These are phyloP conservation scores for Prunus mume DNA, from an alignment of 306 rosid species.

Conservation along the genomic window DNA sequence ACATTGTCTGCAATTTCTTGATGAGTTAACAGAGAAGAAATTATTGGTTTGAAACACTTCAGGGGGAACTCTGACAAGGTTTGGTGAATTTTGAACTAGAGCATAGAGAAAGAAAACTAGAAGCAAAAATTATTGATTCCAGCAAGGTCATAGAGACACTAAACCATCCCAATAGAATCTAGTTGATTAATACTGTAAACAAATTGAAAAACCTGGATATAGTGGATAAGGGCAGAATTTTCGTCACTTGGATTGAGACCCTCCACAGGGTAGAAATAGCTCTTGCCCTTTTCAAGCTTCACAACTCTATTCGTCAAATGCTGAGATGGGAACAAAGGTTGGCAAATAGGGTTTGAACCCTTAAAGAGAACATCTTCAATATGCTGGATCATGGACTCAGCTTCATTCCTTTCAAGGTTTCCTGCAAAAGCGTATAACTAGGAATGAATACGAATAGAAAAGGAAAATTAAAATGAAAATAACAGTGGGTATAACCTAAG, in stretches of 20 bases:
- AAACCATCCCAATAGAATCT: not conserved
- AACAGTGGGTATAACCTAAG: constrained; percentile 22
- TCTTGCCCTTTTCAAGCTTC: constrained; percentile 70
- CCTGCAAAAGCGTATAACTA: constrained; percentile 41
- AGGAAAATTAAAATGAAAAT: constrained; percentile 5
- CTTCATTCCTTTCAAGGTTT: constrained; percentile 70
- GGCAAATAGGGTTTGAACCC: constrained; percentile 56
- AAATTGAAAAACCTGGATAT: constrained; percentile 62
- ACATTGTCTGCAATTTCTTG: not conserved
- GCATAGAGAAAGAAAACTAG: not conserved
- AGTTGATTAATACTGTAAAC: not conserved
- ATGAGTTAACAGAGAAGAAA: not conserved
- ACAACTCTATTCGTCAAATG: constrained; percentile 70
- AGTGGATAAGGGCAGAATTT: constrained; percentile 85
- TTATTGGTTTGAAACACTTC: not conserved
- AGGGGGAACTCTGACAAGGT: not conserved
- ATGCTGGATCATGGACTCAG: constrained; percentile 61
- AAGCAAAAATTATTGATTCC: not conserved
- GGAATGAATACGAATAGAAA: not conserved
- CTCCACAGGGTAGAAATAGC: constrained; percentile 66
- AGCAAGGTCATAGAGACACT: not conserved
- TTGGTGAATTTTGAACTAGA: not conserved
- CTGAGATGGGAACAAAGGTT: constrained; percentile 76
- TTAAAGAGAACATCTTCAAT: constrained; percentile 66
- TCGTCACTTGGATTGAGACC: constrained; percentile 85